These are phyloP conservation scores for Cyclotella atomus DNA, from an alignment of 108 stramenopile species.

Conservation along the genomic window DNA sequence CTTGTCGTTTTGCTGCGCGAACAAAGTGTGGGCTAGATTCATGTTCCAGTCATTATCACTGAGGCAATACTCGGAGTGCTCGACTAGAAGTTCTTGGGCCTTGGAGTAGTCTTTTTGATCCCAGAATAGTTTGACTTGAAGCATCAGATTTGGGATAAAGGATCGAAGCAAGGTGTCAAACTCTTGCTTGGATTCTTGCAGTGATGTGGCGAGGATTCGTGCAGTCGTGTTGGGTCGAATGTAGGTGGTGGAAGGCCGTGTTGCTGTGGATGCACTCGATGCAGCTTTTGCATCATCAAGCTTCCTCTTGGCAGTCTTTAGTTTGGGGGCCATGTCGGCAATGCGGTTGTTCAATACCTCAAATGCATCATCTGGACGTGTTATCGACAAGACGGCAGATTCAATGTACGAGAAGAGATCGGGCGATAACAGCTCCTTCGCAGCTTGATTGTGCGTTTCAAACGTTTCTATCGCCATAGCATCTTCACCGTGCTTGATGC, in stretches of 20 bases:
- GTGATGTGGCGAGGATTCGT: constrained; percentile 1
- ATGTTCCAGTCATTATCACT: constrained; percentile 80
- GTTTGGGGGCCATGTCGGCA: constrained; percentile 44
- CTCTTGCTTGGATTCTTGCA: constrained; percentile 37
- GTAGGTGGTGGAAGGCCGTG: constrained; percentile 14
- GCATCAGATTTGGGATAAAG: constrained; percentile 79
- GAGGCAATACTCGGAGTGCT: constrained; percentile 81
- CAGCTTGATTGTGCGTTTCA: constrained; percentile 76
- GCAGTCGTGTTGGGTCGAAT: constrained; percentile 19
- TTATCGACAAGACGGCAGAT: constrained; percentile 72
- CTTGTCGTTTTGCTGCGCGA: constrained; percentile 77
- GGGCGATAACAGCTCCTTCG: constrained; percentile 65
- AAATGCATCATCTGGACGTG: constrained; percentile 79
- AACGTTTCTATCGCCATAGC: constrained; percentile 81
- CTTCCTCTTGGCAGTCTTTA: constrained; percentile 25
- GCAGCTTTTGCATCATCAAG: constrained; percentile 14
- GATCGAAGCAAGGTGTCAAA: constrained; percentile 75
- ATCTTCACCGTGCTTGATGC: constrained; percentile 72
- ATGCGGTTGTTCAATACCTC: constrained; percentile 62
- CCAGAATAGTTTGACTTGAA: constrained; percentile 87
- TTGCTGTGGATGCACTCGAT: neutral
- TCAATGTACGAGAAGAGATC: constrained; percentile 86
- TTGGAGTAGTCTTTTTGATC: constrained; percentile 81
- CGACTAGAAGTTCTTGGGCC: constrained; percentile 80
- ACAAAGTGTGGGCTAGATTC: constrained; percentile 88